Evolutionary conservation across 495 filamentous ascomycete genomes (phyloP), one percentile per base, ranked within the genome.

Genomic region (Neurospora africana): DNA sequence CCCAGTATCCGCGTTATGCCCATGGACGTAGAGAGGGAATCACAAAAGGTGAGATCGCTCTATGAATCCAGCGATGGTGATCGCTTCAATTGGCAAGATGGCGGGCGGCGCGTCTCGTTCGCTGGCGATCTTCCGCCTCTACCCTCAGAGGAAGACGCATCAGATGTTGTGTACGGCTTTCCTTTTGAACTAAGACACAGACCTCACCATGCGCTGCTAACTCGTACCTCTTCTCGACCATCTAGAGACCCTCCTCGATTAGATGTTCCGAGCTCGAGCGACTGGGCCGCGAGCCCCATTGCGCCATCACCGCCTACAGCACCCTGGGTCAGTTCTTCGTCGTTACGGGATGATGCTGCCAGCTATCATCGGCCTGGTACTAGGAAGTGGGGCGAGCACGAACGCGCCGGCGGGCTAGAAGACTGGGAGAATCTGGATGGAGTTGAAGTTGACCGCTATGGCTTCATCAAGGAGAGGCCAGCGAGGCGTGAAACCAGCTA

Each of bases 341-440:
- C 82, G 74, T 82, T 75, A 71, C 53, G 53, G 53, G 53, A 65
- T 65, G 53, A 65, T 65, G 53, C 53, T 15, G 53, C 53, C 27
- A 65, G 53, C 53, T 65, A 65, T 35, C 27, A 33, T 27, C 53
- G 27, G 27, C 53, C 53, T 65, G 53, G 53, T 65, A 8, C 82
- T 39, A 80, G 83, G 73, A 76, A 79, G 79, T 80, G 77, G 68
- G 75, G 68, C 61, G 78, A 75, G 33, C 78, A 82, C 43, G 83
- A 86, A 80, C 81, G 90, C 17, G 93, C 93, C 17, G 94, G 94
- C 19, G 95, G 95, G 0, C 89, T 96, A 47, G 95, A 99, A 77
- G 94, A 97, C 77, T 99, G 95, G 96, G 91, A 95, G 76, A 91
- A 97, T 80, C 82, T 99, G 13, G 85, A 90, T n/a, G 91, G 87